phyloP scores from a whole-genome alignment of 257 asterid genomes.

The Prunella vulgaris region DNA sequence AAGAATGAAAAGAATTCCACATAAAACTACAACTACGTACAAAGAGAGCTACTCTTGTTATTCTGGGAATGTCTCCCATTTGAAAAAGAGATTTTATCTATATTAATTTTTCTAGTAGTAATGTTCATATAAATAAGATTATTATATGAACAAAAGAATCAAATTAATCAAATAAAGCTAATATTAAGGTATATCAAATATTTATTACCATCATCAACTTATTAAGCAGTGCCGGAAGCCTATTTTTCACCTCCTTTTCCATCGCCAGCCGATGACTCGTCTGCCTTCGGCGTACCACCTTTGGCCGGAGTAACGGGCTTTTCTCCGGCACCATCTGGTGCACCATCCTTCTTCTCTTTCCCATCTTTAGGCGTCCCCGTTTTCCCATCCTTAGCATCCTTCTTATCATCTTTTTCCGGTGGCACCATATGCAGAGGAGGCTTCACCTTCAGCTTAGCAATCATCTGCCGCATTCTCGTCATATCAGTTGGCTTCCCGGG shows the following conservation, averaged over 20 bases:
- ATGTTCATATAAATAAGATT: background rate
- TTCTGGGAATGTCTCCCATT: background rate
- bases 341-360: slow-evolving; percentile 27
- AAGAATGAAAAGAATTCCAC: background rate
- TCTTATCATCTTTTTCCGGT: slow-evolving; percentile 42
- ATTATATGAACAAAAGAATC: background rate
- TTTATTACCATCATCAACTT: slow-evolving; percentile 16
- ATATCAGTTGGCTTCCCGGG: slow-evolving; percentile 95
- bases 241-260: slow-evolving; percentile 31
- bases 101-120: background rate
- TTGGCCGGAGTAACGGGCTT: slow-evolving; percentile 25
- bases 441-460: slow-evolving; percentile 67
- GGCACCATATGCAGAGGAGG: slow-evolving; percentile 95
- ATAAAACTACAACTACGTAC: background rate
- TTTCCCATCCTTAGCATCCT: slow-evolving; percentile 28
- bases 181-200: background rate
- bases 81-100: no score
- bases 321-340: slow-evolving; percentile 19
- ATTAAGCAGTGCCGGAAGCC: slow-evolving; percentile 4
- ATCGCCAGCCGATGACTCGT: slow-evolving; percentile 25
- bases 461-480: slow-evolving; percentile 80
- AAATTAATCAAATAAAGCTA: background rate
- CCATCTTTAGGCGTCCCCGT: slow-evolving; percentile 21
- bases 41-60: slow-evolving; percentile 33
- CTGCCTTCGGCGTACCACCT: slow-evolving; percentile 23